Conservation (phyloP, 2,329 filamentous ascomycete genomes). For the Penicillium glabrum region DNA sequence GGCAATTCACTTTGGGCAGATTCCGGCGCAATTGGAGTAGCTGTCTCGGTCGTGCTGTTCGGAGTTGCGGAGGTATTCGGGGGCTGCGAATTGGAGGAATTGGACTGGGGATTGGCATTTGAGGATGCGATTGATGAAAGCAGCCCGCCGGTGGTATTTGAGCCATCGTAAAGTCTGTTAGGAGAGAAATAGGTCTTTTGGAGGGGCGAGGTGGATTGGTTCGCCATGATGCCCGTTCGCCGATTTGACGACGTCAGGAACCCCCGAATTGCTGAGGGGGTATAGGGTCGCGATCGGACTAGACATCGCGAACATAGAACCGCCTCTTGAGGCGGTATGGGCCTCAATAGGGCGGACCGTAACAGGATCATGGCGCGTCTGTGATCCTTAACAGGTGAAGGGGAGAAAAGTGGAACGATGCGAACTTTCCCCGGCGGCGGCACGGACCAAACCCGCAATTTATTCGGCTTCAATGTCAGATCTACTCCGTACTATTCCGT, state of each 20-base stretch:
- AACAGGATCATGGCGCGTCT: slow-evolving; percentile 37
- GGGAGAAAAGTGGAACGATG: slow-evolving; percentile 22
- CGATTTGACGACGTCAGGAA: slow-evolving; percentile 33
- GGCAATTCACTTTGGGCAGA: slow-evolving; percentile 35
- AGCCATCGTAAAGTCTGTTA: slow-evolving; percentile 25
- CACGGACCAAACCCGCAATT: slow-evolving; percentile 31
- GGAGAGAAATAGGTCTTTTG: slow-evolving; percentile 43
- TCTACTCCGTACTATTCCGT: neutral
- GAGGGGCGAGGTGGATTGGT: slow-evolving; percentile 28
- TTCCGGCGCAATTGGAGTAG: slow-evolving; percentile 20
- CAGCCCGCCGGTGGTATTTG: slow-evolving; percentile 21
- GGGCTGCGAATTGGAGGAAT: slow-evolving; percentile 7
- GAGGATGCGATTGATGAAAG: slow-evolving; percentile 28
- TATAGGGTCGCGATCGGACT: slow-evolving; percentile 16
- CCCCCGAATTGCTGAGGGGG: slow-evolving; percentile 26
- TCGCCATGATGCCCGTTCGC: slow-evolving; percentile 29
- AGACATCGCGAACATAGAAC: slow-evolving; percentile 37
- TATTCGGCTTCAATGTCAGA: neutral
- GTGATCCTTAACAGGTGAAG: slow-evolving; percentile 2
- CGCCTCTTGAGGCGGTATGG: slow-evolving; percentile 30
- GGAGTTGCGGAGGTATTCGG: slow-evolving; percentile 14
- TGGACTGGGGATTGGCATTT: slow-evolving; percentile 14
- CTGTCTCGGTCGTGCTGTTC: slow-evolving; percentile 10
- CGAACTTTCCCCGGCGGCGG: slow-evolving; percentile 28
- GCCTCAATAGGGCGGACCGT: slow-evolving; percentile 36